Base-by-base conservation (phyloP, 2,329 filamentous ascomycete genomes). In the Laburnicola sp. region DNA sequence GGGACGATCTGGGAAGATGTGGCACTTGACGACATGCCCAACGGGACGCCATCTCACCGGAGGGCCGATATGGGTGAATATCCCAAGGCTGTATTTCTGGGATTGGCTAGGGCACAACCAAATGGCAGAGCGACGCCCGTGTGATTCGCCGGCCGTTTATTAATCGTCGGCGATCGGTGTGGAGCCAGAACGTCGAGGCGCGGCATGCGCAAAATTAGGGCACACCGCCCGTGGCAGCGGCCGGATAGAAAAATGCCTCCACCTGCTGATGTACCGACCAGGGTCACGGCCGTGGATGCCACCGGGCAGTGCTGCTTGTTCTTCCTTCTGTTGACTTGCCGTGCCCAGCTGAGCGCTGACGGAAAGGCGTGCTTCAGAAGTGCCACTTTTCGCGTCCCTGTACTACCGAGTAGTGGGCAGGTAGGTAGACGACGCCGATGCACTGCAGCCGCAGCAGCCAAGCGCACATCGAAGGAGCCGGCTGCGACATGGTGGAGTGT, bases 391-490 rank as follows among this genome's bases (percentile, higher is more conserved):
- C 58, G 48, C 48, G 47, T 48, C 53, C 54, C 48, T 54, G 46
- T 44, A 43, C 31, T 31, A 30, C 23, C 11, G 16, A 16, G 16
- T 16, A 16, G 16, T 16, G 16, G 16, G 16, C 16, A 16, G 16
- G 16, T 16, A 28, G 43, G 58, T 59, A 60, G 59, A 53, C 62
- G 57, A 52, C 50, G 54, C 55, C 58, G 58, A 57, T 57, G 59
- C 16, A 16, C 16, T 16, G 16, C 16, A 16, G 16, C 16, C 16
- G 16, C 59, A 61, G 56, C 42, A 54, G 36, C 39, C 53, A 61
- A 53, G 52, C 51, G 60, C 56, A 54, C 34, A 43, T 58, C 41
- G 46, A 57, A 48, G 54, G 51, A 59, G 59, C 51, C 48, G 56
- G 42, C 48, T 51, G 50, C 46, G 53, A 48, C 52, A 45, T 42